These are phyloP conservation scores for Ceratocystis huliohia DNA, from an alignment of 2,329 filamentous ascomycete genomes.

Conservation along the genomic window DNA sequence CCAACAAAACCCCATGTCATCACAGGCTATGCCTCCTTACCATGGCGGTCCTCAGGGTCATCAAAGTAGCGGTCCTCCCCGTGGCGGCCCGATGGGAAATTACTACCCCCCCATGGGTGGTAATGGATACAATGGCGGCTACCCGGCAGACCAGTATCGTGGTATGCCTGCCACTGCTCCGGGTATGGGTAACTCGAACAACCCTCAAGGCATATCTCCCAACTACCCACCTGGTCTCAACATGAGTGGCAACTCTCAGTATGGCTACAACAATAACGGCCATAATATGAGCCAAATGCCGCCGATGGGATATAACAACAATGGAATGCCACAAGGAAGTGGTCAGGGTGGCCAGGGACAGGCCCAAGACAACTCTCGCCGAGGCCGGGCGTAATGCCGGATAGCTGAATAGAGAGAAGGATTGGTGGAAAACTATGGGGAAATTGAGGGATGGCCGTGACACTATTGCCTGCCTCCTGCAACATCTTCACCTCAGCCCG, in stretches of 20 bases:
- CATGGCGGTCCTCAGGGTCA: slow-evolving; percentile 44
- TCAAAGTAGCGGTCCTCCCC: slow-evolving; percentile 42
- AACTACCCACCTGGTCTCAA: slow-evolving; percentile 36
- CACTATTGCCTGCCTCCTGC: too few species aligned
- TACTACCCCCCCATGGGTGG: slow-evolving; percentile 40
- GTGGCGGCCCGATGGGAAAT: slow-evolving; percentile 43
- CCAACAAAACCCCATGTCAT: slow-evolving; percentile 33
- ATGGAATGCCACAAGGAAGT: slow-evolving; percentile 31
- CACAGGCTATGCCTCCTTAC: slow-evolving; percentile 35
- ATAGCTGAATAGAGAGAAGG: background rate
- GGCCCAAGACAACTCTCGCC: slow-evolving; percentile 10
- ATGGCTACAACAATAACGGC: slow-evolving; percentile 35
- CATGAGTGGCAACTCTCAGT: slow-evolving; percentile 27
- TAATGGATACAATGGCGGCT: slow-evolving; percentile 33
- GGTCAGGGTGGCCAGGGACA: slow-evolving; percentile 30
- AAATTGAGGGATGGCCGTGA: too few species aligned
- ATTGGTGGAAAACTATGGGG: background rate
- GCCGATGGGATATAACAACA: slow-evolving; percentile 30
- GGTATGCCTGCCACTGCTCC: slow-evolving; percentile 36
- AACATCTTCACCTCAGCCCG: too few species aligned
- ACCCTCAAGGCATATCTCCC: slow-evolving; percentile 37
- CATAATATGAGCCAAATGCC: slow-evolving; percentile 37
- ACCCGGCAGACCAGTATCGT: slow-evolving; percentile 39
- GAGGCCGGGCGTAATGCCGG: slow-evolving; percentile 4
- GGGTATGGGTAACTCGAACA: slow-evolving; percentile 36